These are phyloP conservation scores for Xylariaceae sp. DNA, from an alignment of 2,329 filamentous ascomycete species.

Conservation along the genomic window DNA sequence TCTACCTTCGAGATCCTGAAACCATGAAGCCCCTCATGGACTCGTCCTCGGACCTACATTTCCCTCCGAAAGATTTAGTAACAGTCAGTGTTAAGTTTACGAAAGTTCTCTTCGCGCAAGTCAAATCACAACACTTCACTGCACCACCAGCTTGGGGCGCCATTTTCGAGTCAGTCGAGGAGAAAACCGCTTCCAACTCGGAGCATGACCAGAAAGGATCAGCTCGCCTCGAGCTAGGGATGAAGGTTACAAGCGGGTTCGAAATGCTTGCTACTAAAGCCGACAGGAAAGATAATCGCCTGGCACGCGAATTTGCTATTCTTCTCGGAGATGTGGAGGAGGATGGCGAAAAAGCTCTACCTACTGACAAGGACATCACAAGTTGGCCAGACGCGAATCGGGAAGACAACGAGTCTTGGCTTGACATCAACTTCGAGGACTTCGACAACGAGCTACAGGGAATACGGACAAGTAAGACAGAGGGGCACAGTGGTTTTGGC, in stretches of 20 bases:
- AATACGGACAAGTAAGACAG: slow-evolving; percentile 41
- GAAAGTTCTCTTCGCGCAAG: slow-evolving; percentile 86
- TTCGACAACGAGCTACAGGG: slow-evolving; percentile 80
- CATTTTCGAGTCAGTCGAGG: slow-evolving; percentile 42
- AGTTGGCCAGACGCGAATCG: slow-evolving; percentile 65
- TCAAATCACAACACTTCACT: slow-evolving; percentile 83
- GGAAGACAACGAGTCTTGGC: slow-evolving; percentile 89
- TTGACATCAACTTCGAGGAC: slow-evolving; percentile 89
- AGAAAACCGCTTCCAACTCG: slow-evolving; percentile 16
- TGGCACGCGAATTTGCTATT: slow-evolving; percentile 76
- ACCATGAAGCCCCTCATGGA: slow-evolving; percentile 71
- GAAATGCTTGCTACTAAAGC: slow-evolving; percentile 81
- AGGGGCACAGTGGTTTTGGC: slow-evolving; percentile 57
- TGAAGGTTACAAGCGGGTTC: slow-evolving; percentile 90
- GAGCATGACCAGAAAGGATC: slow-evolving; percentile 38
- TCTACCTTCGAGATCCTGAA: slow-evolving; percentile 87
- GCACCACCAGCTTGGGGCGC: slow-evolving; percentile 61
- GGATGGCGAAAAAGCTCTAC: slow-evolving; percentile 70
- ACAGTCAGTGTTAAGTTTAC: slow-evolving; percentile 82
- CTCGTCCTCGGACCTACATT: slow-evolving; percentile 60
- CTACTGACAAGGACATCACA: slow-evolving; percentile 74
- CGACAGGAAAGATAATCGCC: slow-evolving; percentile 69
- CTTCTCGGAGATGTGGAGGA: slow-evolving; percentile 76
- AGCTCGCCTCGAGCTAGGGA: slow-evolving; percentile 70
- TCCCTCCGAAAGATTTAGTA: slow-evolving; percentile 81